phyloP scores from a whole-genome alignment of 139 green algal genomes.

The Chlamydomonas sp. region DNA sequence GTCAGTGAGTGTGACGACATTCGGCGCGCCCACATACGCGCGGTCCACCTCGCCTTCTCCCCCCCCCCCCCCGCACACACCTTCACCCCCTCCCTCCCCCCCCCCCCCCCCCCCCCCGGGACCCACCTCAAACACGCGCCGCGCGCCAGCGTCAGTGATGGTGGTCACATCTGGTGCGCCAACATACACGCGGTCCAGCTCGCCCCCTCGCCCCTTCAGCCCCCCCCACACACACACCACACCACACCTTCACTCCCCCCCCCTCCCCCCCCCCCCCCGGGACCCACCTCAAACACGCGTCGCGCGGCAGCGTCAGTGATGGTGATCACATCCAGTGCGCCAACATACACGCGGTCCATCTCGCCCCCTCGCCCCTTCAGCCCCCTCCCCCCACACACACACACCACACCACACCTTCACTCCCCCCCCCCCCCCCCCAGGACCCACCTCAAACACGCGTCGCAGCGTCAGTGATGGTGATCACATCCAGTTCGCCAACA shows the following conservation, averaged over 20 bases:
- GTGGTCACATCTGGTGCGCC: no score
- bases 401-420: neutral
- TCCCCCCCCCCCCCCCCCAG: neutral
- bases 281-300: neutral
- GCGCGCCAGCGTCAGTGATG: neutral
- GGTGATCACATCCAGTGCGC: no score
- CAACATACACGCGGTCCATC: neutral
- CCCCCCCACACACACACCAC: neutral
- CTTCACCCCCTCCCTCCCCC: neutral
- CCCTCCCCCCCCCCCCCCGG: no score
- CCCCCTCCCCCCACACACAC: neutral
- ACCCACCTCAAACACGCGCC: conserved; percentile 1
- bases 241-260: neutral
- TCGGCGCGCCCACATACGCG: neutral
- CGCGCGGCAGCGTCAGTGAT: no score
- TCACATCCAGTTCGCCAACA: no score
- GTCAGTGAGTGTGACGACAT: no score
- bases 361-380: neutral
- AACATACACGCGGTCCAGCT: neutral
- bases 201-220: neutral
- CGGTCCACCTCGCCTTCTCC: neutral
- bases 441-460: neutral
- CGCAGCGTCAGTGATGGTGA: no score
- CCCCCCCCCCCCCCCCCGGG: neutral
- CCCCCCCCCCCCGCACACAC: neutral